A percentile compares a stretch with the other conserved stretches of the same genome.
These are phyloP conservation scores for Brettanomyces sp. DNA, from an alignment of 805 yeast species.

Conservation along the genomic window DNA sequence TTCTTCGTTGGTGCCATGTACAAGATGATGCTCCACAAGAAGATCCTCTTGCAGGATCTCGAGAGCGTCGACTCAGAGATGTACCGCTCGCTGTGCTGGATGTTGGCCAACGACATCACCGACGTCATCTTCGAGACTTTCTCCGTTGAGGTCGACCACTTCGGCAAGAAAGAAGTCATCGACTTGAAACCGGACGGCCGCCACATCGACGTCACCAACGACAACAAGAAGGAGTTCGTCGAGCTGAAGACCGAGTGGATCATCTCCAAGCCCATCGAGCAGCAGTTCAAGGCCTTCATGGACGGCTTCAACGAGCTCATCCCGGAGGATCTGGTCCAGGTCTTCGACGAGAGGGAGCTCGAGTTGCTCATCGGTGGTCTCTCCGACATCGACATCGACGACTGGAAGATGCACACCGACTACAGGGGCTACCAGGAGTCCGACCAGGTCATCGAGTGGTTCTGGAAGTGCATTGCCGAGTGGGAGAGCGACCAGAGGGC, in stretches of 20 bases:
- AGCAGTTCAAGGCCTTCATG: constrained; percentile 92
- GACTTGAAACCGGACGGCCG: constrained; percentile 87
- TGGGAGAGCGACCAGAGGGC: constrained; percentile 98
- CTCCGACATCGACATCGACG: constrained; percentile 95
- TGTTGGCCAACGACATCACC: constrained; percentile 87
- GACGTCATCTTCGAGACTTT: constrained; percentile 82
- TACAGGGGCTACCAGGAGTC: constrained; percentile 95
- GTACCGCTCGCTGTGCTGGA: constrained; percentile 92
- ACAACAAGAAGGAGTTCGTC: constrained; percentile 89
- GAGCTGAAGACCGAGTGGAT: constrained; percentile 95
- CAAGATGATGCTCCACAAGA: constrained; percentile 93
- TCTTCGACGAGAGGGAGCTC: constrained; percentile 94
- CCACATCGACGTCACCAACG: constrained; percentile 86
- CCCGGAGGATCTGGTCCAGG: constrained; percentile 93
- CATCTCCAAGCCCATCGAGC: constrained; percentile 85
- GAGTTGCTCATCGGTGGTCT: constrained; percentile 97
- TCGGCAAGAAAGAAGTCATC: constrained; percentile 83
- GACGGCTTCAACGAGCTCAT: constrained; percentile 96
- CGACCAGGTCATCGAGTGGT: constrained; percentile 97
- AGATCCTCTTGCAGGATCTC: constrained; percentile 93
- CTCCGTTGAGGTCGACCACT: constrained; percentile 79
- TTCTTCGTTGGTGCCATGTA: constrained; percentile 97
- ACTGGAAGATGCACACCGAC: constrained; percentile 98
- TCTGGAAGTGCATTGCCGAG: constrained; percentile 87
- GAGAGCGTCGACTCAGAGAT: constrained; percentile 98